Evolutionary conservation across 768 basidiomycete species (phyloP), one percentile per base, ranked within the genome.

Genomic region (Leccinum longicurvipes): DNA sequence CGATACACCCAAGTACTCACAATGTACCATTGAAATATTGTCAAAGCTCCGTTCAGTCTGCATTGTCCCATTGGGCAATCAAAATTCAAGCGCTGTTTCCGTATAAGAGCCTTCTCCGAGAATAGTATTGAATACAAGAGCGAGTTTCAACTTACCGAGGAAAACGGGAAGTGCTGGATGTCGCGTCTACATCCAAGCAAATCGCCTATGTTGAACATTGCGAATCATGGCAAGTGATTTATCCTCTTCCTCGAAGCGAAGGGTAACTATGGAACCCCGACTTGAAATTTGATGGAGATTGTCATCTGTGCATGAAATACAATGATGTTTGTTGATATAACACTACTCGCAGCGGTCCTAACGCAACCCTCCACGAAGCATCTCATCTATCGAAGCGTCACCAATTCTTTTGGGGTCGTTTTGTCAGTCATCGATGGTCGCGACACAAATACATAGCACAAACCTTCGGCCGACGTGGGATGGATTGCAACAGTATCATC

Each of bases 401-500:
- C 84, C 51, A 85, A 67, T 69, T 85, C 83, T 85, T 60, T 45
- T 10, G 61, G 21, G 50, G 53, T 32, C 51, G 28, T 9, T 36
- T 2, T 23, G 54, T 72, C 48, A 72, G 55, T 57, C 53, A 55
- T 42, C 32, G 15, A 32, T 51, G 3, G 45, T 53, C 46, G 27
- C 36, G 31, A 17, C 10, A 41, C 29, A 49, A 25, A 44, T n/a
- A 14, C 28, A 19, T n/a, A 27, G 27, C 49, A 73, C 81, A 34
- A 60, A 89, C 89, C 89, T 77, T 91, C 89, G 39, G 79, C 86
- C 14, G 86, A 90, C 2, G 91, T 93, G 36, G 93, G 93, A 72
- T 95, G 93, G 59, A 96, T 96, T 11, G 93, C 93, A 28, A 95
- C 89, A 2, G 89, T 92, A 63, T 91, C 83, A 64, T 94, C 93